Percentiles rank a stretch among this genome's conserved stretches.
Evolutionary conservation across 108 stramenopile genomes (phyloP).

Genomic region (Nitzschia palea): DNA sequence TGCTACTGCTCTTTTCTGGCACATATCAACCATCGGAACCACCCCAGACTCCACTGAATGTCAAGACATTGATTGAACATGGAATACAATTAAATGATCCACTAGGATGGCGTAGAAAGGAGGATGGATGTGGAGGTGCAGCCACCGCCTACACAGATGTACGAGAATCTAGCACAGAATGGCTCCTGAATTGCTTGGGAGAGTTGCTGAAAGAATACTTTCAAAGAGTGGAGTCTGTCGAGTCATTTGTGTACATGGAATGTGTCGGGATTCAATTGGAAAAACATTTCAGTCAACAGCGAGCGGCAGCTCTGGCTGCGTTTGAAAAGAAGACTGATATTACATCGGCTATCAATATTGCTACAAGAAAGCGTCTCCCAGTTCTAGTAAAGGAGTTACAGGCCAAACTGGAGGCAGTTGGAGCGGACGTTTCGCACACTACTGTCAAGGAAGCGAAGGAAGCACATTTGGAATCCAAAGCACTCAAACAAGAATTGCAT

Average conservation of each 20-base stretch:
- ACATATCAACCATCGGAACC: conserved; percentile 3
- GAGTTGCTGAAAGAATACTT: conserved; percentile 68
- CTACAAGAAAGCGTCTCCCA: conserved; percentile 70
- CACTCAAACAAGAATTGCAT: conserved; percentile 69
- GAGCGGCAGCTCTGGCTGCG: conserved; percentile 68
- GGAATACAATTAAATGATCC: conserved; percentile 32
- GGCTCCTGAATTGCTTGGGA: conserved; percentile 37
- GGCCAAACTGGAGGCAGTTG: conserved; percentile 66
- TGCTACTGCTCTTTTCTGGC: conserved; percentile 27
- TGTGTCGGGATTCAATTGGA: conserved; percentile 84
- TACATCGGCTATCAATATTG: conserved; percentile 84
- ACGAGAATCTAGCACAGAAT: conserved; percentile 38
- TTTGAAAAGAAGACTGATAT: conserved; percentile 88
- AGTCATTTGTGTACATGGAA: conserved; percentile 87
- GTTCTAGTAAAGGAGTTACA: conserved; percentile 70
- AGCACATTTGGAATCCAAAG: conserved; percentile 75
- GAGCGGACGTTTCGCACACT: conserved; percentile 73
- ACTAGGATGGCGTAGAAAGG: conserved; percentile 12
- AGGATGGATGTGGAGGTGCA: conserved; percentile 37
- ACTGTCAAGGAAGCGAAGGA: conserved; percentile 85
- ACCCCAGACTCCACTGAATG: background rate
- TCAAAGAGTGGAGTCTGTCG: conserved; percentile 71
- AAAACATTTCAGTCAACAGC: conserved; percentile 65
- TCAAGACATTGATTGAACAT: background rate
- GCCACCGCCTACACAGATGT: conserved; percentile 28